Conservation (phyloP, 306 rosid genomes). For the Ormosia semicastrata region DNA sequence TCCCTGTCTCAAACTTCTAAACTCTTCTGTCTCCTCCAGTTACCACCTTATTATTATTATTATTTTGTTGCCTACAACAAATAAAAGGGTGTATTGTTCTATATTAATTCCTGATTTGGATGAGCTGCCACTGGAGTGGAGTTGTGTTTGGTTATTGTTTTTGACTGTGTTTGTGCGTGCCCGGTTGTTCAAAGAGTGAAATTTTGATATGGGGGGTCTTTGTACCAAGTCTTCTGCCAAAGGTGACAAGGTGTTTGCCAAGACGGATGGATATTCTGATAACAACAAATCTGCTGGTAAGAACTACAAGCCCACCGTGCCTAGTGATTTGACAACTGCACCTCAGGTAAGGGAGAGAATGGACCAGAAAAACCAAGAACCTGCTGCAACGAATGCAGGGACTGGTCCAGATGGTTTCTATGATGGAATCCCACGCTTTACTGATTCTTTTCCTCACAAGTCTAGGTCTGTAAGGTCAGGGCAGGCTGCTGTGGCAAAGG, state of each 20-base stretch:
- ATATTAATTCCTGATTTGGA: constrained; percentile 19
- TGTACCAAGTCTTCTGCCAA: constrained; percentile 59
- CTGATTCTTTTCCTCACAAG: constrained; percentile 49
- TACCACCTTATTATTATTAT: background rate
- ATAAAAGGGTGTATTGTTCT: background rate
- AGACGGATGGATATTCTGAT: constrained; percentile 26
- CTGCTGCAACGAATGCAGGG: background rate
- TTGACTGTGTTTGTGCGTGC: background rate
- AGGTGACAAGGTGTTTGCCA: constrained; percentile 34
- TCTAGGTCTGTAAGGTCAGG: constrained; percentile 68
- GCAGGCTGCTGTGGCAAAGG: constrained; percentile 78
- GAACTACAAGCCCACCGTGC: constrained; percentile 15
- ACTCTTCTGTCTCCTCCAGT: background rate
- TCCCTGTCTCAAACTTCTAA: background rate
- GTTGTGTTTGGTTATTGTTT: background rate
- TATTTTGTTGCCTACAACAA: background rate
- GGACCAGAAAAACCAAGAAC: constrained; percentile 29
- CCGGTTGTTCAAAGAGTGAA: constrained; percentile 12
- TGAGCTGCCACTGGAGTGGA: constrained; percentile 3
- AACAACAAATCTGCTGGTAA: constrained; percentile 34
- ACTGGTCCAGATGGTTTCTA: constrained; percentile 50
- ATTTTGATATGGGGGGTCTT: constrained; percentile 65
- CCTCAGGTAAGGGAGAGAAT: constrained; percentile 21
- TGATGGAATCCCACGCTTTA: constrained; percentile 79
- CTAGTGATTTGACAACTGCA: constrained; percentile 25